phyloP scores from a whole-genome alignment of 305 asterid genomes.

The Coffea humblotiana region DNA sequence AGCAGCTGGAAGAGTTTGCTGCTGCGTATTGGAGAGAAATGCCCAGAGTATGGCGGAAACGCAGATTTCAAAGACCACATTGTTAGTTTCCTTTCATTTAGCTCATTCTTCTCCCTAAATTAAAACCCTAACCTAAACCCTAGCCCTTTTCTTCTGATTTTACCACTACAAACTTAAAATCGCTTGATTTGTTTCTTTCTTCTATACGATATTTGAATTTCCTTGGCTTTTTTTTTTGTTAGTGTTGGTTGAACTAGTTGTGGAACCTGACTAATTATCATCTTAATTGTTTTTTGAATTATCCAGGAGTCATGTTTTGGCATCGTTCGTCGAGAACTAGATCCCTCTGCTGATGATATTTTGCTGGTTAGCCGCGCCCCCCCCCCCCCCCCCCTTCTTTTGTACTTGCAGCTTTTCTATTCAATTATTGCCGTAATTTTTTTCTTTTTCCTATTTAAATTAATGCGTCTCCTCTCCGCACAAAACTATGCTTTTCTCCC shows the following conservation, averaged over 20 bases:
- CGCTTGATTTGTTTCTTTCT: too few relatives aligned
- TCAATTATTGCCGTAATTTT: too few relatives aligned
- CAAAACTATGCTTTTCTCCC: not conserved
- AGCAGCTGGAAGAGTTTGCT: constrained; percentile 75
- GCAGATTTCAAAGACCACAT: constrained; percentile 84
- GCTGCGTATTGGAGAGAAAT: constrained; percentile 85
- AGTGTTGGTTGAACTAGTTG: too few relatives aligned
- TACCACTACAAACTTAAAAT: too few relatives aligned
- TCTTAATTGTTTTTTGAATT: not conserved
- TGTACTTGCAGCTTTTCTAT: too few relatives aligned
- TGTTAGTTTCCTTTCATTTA: constrained; percentile 26
- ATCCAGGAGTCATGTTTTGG: constrained; percentile 92
- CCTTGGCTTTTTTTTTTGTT: too few relatives aligned
- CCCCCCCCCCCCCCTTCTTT: not conserved
- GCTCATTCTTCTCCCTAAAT: constrained; percentile 1
- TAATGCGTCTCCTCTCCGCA: too few relatives aligned
- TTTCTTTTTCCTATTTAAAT: too few relatives aligned
- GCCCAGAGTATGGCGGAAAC: constrained; percentile 83
- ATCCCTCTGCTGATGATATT: constrained; percentile 60
- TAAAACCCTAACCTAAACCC: constrained; percentile 46
- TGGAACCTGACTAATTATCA: not conserved
- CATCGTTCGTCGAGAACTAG: constrained; percentile 81
- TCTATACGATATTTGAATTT: too few relatives aligned
- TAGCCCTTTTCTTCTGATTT: not conserved
- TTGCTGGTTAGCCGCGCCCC: constrained; percentile 33